These are phyloP conservation scores for Wickerhamiella dianesei DNA, from an alignment of 805 yeast species.

Conservation along the genomic window DNA sequence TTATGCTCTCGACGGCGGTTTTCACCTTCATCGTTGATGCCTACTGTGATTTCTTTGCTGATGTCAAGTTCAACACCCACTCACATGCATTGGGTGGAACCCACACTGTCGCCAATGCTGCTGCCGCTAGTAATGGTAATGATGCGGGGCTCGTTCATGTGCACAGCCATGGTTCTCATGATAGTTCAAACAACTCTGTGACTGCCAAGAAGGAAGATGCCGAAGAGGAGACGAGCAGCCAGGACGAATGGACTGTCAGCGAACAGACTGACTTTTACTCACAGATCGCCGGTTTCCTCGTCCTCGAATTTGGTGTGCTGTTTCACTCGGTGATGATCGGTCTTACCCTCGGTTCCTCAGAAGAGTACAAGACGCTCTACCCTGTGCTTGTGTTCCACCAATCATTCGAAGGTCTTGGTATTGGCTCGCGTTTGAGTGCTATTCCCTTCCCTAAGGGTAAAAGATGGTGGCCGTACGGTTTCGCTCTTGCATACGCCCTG, in stretches of 20 bases:
- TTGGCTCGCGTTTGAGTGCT: conserved; percentile 55
- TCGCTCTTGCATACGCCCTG: conserved; percentile 39
- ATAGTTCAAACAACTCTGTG: neutral
- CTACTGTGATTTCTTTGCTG: conserved; percentile 32
- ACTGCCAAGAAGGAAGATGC: conserved; percentile 5
- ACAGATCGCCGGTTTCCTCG: conserved; percentile 35
- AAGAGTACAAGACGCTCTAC: conserved; percentile 49
- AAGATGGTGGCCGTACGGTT: conserved; percentile 38
- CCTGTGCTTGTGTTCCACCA: conserved; percentile 62
- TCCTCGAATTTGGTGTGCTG: conserved; percentile 58
- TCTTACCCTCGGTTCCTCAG: conserved; percentile 48
- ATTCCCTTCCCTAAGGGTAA: conserved; percentile 39
- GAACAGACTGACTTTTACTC: conserved; percentile 17
- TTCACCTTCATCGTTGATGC: conserved; percentile 37
- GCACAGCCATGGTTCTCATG: conserved; percentile 6
- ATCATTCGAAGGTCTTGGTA: conserved; percentile 66
- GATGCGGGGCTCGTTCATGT: neutral
- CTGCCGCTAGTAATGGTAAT: conserved; percentile 1
- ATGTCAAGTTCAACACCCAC: conserved; percentile 14
- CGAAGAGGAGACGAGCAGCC: neutral
- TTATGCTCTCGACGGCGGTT: conserved; percentile 36
- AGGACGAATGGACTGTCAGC: conserved; percentile 24
- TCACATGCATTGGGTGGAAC: conserved; percentile 11
- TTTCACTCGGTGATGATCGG: conserved; percentile 71
- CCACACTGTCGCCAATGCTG: conserved; percentile 1